phyloP scores from a whole-genome alignment of 78 protist species.

The Pirum gemmata region DNA sequence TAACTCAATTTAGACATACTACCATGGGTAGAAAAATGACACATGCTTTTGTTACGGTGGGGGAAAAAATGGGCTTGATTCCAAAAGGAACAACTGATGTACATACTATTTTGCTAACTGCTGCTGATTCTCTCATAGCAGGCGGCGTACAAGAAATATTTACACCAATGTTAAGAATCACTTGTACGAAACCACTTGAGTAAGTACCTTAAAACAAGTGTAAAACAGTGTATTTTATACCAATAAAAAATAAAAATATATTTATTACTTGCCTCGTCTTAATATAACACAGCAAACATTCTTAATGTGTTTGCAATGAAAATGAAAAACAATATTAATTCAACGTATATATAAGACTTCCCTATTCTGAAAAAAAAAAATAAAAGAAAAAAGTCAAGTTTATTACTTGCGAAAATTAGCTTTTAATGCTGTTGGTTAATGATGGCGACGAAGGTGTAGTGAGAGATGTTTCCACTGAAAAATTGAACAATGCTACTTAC shows the following conservation, averaged over 20 bases:
- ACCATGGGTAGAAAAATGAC: slow-evolving; percentile 34
- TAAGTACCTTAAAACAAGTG: no score
- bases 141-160: slow-evolving; percentile 71
- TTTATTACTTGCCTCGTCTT: no score
- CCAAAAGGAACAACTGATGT: slow-evolving; percentile 47
- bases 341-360: no score
- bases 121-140: slow-evolving; percentile 66
- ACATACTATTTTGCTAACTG: slow-evolving; percentile 54
- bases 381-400: no score
- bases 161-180: slow-evolving; percentile 67
- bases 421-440: not conserved
- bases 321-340: no score
- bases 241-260: no score
- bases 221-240: no score
- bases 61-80: slow-evolving; percentile 48
- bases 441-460: not conserved
- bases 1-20: slow-evolving; percentile 37
- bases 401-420: no score
- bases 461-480: not conserved
- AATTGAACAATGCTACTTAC: not conserved
- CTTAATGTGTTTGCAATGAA: no score
- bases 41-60: not conserved
- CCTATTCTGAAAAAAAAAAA: no score
- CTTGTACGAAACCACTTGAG: slow-evolving; percentile 53
- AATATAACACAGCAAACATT: no score